Conservation (phyloP, 2,329 filamentous ascomycete genomes). For the Colletotrichum kahawae region DNA sequence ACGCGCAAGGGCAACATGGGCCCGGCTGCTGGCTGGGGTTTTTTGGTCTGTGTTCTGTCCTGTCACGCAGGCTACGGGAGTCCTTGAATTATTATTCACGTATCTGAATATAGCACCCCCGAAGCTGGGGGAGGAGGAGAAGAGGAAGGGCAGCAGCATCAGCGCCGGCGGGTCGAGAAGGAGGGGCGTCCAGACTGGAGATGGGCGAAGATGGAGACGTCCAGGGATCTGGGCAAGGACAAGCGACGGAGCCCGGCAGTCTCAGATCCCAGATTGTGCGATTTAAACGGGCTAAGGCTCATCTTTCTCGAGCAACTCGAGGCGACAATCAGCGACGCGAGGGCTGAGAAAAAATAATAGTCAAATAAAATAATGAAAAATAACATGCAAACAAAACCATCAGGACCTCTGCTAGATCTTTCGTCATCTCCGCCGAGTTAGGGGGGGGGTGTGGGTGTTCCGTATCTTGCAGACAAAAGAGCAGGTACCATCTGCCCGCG, state of each 20-base stretch:
- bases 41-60: background rate
- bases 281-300: background rate
- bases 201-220: background rate
- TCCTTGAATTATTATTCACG: slow-evolving; percentile 11
- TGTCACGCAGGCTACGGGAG: background rate
- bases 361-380: background rate
- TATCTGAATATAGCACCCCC: slow-evolving; percentile 15
- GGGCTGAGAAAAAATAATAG: background rate
- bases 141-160: background rate
- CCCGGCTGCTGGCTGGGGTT: background rate
- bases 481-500: background rate
- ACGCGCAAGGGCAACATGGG: slow-evolving; percentile 8
- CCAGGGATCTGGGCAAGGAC: background rate
- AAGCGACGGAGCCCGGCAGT: slow-evolving; percentile 3
- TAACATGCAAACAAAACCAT: background rate
- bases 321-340: background rate
- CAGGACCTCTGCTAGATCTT: background rate
- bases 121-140: background rate
- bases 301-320: background rate
- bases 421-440: slow-evolving; percentile 4
- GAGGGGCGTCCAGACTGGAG: background rate
- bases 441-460: background rate
- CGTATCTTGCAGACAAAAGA: background rate
- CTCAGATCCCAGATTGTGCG: slow-evolving; percentile 4
- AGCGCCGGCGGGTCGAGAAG: background rate